Conservation (phyloP, 2,329 filamentous ascomycete genomes). For the Venturiaceae sp. region DNA sequence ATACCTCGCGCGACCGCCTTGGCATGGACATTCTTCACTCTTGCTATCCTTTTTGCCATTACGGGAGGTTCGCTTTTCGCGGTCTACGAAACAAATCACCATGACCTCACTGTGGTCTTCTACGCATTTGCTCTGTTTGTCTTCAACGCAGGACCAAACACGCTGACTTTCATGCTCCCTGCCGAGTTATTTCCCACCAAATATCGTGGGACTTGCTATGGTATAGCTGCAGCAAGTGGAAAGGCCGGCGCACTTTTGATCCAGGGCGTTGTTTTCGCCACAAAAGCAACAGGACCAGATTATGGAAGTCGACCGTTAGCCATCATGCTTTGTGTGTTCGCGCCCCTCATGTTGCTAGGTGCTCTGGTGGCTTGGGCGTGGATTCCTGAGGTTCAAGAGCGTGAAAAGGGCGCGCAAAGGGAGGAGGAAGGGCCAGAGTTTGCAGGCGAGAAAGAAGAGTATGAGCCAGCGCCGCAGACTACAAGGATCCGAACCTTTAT, state of each 20-base stretch:
- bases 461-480: too few relatives aligned
- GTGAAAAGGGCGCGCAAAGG: too few relatives aligned
- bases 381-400: slow-evolving; percentile 10
- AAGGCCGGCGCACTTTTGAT: neutral
- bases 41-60: neutral
- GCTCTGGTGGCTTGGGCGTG: slow-evolving; percentile 11
- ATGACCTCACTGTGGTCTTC: too few relatives aligned
- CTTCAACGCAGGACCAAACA: slow-evolving; percentile 20
- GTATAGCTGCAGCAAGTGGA: neutral
- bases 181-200: neutral
- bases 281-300: too few relatives aligned
- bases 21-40: neutral
- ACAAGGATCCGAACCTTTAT: too few relatives aligned
- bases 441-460: too few relatives aligned
- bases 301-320: too few relatives aligned
- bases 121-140: too few relatives aligned
- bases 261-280: neutral
- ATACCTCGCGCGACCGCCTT: slow-evolving; percentile 20
- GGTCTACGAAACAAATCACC: neutral
- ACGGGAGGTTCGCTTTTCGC: neutral
- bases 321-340: slow-evolving; percentile 8
- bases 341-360: slow-evolving; percentile 10
- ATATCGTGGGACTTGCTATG: neutral
- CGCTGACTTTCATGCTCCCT: slow-evolving; percentile 12
- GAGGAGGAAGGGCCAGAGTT: too few relatives aligned